Conservation (phyloP, 495 filamentous ascomycete genomes). For the Penicillium salamii region DNA sequence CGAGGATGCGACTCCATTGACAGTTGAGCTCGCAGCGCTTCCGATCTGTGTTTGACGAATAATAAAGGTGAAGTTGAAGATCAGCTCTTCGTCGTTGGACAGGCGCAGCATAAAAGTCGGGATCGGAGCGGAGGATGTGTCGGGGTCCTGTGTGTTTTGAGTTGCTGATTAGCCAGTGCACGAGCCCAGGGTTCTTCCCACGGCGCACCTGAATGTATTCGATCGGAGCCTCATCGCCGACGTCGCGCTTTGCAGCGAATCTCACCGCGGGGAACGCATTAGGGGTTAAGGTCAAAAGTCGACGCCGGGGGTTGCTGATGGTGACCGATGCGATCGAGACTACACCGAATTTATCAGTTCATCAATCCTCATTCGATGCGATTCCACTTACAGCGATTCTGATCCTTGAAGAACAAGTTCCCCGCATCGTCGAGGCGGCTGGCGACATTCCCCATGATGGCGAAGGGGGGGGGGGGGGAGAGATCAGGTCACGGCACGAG, state of each 20-base stretch:
- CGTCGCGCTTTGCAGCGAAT: conserved; percentile 71
- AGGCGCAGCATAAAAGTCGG: conserved; percentile 85
- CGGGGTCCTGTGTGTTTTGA: conserved; percentile 70
- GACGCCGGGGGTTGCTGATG: conserved; percentile 73
- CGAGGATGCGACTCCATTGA: conserved; percentile 50
- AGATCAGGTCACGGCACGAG: conserved; percentile 32
- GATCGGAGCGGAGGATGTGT: conserved; percentile 51
- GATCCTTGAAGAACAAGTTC: conserved; percentile 82
- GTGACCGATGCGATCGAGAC: conserved; percentile 81
- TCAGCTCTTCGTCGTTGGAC: conserved; percentile 83
- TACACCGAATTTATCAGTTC: conserved; percentile 33
- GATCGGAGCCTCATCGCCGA: conserved; percentile 69
- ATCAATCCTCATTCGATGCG: not conserved
- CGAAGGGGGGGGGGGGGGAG: no score
- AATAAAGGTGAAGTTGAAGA: conserved; percentile 88
- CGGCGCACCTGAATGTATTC: conserved; percentile 84
- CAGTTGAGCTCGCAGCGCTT: conserved; percentile 38
- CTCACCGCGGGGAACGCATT: conserved; percentile 86
- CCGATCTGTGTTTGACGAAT: conserved; percentile 64
- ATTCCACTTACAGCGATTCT: conserved; percentile 69
- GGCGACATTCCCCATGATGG: conserved; percentile 84
- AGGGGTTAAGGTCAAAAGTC: conserved; percentile 75
- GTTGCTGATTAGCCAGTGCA: not conserved
- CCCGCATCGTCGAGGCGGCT: conserved; percentile 87
- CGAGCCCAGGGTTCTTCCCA: not conserved